Evolutionary conservation across 805 yeast genomes (phyloP), one percentile per base, ranked within the genome.

Genomic region (Vanderwaltozyma polyspora): DNA sequence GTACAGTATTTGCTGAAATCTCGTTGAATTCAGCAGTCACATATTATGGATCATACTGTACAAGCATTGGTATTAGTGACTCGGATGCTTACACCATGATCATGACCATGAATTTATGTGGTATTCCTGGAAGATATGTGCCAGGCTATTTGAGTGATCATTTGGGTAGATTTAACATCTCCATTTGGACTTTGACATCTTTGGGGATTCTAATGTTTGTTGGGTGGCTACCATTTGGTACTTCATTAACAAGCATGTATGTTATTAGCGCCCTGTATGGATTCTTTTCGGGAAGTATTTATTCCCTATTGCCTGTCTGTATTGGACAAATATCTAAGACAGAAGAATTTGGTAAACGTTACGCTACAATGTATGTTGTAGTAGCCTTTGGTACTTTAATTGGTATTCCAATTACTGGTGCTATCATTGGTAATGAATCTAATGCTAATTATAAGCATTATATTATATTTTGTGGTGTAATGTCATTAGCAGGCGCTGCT

Each of bases 291-390:
- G 70, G 75, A 5, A 65, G 76, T 1, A 64, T 71, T 1, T 60
- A 72, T 43, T 63, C 76, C 5, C 47, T 72, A 32, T 61, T 70
- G 25, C 76, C 78, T 5, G 72, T 70, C 3, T 68, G 76, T 42
- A 61, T 72, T 36, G 74, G 72, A 1, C 72, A 72, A 33, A 68
- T 74, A 24, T 67, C 74, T 17, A 66, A 64, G 28, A 62, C 65
- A 10, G 66, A 67, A 28, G 62, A 57, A 33, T 69, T 67, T 47
- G 76, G 76, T 19, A 64, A 62, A 46, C 58, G 70, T 11, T 70
- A 68, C 40, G 72, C 74, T 3, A 66, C 73, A 7, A 65, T 73
- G 51, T 76, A 74, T 49, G 68, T 69, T 23, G 58, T 73, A 43
- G 76, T 70, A 11, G 66, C 79, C 2, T 63, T 72, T 43, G 71